Conservation (phyloP, 2,329 filamentous ascomycete species). For the Corinectria fuckeliana region DNA sequence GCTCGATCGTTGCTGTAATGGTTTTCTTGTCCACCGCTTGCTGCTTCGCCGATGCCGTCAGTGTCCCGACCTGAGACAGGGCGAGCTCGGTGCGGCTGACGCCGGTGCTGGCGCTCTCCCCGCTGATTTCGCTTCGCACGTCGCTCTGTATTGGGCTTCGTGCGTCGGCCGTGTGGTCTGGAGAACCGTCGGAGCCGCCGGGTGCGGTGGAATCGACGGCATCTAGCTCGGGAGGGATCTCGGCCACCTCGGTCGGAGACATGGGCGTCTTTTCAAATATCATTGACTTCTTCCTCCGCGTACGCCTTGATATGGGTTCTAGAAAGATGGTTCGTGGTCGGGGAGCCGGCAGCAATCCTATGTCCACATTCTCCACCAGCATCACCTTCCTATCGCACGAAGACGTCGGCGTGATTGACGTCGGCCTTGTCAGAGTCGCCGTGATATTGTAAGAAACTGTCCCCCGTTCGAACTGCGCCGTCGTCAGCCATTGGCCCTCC, state of each 20-base stretch:
- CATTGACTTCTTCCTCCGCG: constrained; percentile 65
- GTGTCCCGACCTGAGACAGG: constrained; percentile 41
- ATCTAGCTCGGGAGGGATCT: constrained; percentile 44
- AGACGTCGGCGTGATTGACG: constrained; percentile 79
- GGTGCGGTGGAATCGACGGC: constrained; percentile 49
- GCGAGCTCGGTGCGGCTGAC: constrained; percentile 59
- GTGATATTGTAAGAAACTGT: constrained; percentile 92
- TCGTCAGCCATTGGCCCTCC: constrained; percentile 16
- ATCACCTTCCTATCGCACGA: constrained; percentile 83
- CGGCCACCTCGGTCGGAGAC: constrained; percentile 49
- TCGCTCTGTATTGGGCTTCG: constrained; percentile 58
- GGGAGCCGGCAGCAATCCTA: constrained; percentile 75
- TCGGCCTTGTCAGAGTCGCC: constrained; percentile 87
- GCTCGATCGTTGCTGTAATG: constrained; percentile 85
- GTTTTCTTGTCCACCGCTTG: constrained; percentile 69
- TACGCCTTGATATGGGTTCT: constrained; percentile 80
- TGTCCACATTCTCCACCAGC: constrained; percentile 82
- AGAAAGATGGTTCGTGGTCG: constrained; percentile 84
- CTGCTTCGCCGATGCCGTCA: constrained; percentile 46
- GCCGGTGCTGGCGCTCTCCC: constrained; percentile 72
- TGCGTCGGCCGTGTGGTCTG: constrained; percentile 44
- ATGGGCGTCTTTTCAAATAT: constrained; percentile 52
- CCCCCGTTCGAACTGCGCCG: constrained; percentile 84
- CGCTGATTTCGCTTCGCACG: constrained; percentile 72
- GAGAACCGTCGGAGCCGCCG: constrained; percentile 47